Evolutionary conservation across 495 filamentous ascomycete genomes (phyloP), one percentile per base, ranked within the genome.

Genomic region (Cercophora sp.): DNA sequence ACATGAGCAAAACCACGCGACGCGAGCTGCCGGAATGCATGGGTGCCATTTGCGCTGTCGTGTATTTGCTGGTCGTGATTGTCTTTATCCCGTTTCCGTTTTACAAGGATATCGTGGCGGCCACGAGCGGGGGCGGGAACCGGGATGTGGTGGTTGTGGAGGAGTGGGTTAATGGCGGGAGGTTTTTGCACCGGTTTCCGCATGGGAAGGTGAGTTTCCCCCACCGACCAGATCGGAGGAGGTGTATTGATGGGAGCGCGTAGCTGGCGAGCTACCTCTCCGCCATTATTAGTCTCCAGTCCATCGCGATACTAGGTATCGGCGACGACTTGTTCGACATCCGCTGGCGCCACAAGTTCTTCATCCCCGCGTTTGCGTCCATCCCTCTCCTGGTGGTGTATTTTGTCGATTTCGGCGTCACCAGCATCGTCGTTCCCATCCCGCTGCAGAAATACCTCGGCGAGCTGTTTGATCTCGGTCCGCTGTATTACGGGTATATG

Each of bases 241-340:
- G n/a, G n/a, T n/a, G n/a, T n/a, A n/a, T n/a, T n/a, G n/a, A n/a
- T n/a, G n/a, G n/a, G n/a, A n/a, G n/a, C n/a, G n/a, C n/a, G n/a
- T n/a, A 96, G 91, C 83, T 98, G 34, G 90, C 92, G 31, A 93
- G 91, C 23, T 99, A 96, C 66, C 82, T 96, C 27, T 97, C 93
- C 10, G 92, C 91, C 31, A 83, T 96, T 51, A 82, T 96, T 51
- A 94, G 91, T 5, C 79, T 99, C 24, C 89, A 96, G 71, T 86
- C 81, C 22, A 86, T 96, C 48, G 83, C 88, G 24, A 84, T 96
- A 34, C 87, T 99, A 34, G 93, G 93, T 27, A 86, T 97, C 51
- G 88, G 88, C 19, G 93, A 99, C 68, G 93, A 99, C 68, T 80
- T 96, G 11, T 95, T 99, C 70, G 93, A 99, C 68, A 94, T 99